Base-by-base conservation (phyloP, 2,329 filamentous ascomycete genomes). In the Achaetomium macrosporum region DNA sequence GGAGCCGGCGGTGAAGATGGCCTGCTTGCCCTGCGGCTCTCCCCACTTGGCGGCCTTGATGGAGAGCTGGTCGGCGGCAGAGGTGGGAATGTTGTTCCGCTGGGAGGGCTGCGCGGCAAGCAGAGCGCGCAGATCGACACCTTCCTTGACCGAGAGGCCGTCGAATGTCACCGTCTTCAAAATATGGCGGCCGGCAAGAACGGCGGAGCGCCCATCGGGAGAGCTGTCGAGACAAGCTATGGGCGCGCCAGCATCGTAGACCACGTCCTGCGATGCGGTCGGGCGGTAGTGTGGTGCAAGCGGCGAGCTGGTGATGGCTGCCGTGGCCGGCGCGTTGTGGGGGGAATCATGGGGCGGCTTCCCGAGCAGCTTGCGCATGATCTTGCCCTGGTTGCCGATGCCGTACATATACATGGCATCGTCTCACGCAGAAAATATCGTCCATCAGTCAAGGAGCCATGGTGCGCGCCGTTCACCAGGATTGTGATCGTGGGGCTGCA, bases 11-110 rank as follows among this genome's bases (percentile, higher is more conserved):
- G 82, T 85, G 59, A 83, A 81, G 50, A 85, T 75, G 36, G 74
- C 76, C 13, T 75, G 73, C 56, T 76, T 73, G 52, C 70, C 72
- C 30, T 77, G 73, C 19, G 65, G 64, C 9, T 66, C 63, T 7
- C 72, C 72, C 75, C 82, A 82, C 63, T 80, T 82, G 46, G 82
- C 80, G 56, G 83, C 79, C 59, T 78, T 77, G 57, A 85, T 83
- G 35, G 81, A 83, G 45, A 85, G 71, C 65, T 84, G 81, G 55
- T 85, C 82, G 44, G 72, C 64, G 8, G 67, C 66, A 0, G 72
- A 68, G n/a, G 65, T 64, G 1, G 64, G 57, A 2, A 65, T 68
- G 46, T 68, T 73, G 6, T 68, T 67, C 48, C 74, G 73, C 42
- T 71, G 68, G 25, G 75, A 67, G 5, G 71, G 64, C 45, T 79